Evolutionary conservation across 345 rosid genomes (phyloP).

Genomic region (Hypericum androsaemum): DNA sequence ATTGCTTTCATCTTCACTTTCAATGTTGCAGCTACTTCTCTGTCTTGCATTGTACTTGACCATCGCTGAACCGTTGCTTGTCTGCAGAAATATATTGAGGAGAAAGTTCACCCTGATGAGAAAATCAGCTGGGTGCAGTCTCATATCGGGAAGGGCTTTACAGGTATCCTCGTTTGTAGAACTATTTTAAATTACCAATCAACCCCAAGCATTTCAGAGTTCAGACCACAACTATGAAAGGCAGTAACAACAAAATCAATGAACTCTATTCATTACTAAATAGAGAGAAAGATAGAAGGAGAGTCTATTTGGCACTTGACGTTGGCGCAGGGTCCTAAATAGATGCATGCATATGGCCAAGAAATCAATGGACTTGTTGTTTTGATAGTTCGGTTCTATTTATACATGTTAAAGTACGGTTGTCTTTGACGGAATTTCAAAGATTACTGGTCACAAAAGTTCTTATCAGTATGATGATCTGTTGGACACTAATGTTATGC

Average conservation of each 20-base stretch:
- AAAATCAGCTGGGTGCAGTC: slow-evolving; percentile 36
- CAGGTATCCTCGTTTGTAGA: slow-evolving; percentile 28
- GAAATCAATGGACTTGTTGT: too few species aligned
- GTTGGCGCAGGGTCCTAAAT: too few species aligned
- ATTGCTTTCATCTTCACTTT: background rate
- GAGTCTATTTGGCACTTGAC: too few species aligned
- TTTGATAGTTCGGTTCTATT: too few species aligned
- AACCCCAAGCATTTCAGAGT: background rate
- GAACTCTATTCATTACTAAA: too few species aligned
- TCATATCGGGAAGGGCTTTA: slow-evolving; percentile 61
- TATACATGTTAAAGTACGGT: too few species aligned
- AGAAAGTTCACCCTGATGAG: slow-evolving; percentile 42
- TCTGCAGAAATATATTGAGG: slow-evolving; percentile 45
- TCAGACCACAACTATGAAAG: background rate
- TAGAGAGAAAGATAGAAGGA: too few species aligned
- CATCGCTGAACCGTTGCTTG: background rate
- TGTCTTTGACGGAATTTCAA: too few species aligned
- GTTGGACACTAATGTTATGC: too few species aligned
- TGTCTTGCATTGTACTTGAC: background rate
- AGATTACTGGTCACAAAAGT: too few species aligned
- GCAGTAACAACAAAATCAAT: background rate
- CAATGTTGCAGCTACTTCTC: background rate
- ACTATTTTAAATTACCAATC: background rate
- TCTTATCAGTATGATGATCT: too few species aligned
- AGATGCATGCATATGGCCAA: too few species aligned